Conservation (phyloP, 768 basidiomycete genomes). For the Auricularia cornea region DNA sequence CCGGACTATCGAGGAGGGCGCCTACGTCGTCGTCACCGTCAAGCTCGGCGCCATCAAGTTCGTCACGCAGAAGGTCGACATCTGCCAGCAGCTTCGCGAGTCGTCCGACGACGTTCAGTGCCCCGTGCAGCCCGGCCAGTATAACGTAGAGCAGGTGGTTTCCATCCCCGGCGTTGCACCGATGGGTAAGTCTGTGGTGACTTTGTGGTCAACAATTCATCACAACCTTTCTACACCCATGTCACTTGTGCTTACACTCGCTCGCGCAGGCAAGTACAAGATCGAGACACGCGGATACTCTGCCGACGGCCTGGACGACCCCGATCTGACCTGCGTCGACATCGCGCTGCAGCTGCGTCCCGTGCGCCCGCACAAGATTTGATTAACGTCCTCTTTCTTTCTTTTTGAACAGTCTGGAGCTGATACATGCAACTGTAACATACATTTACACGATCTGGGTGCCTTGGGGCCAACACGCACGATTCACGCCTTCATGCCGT, state of each 20-base stretch:
- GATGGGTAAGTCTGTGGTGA: conserved; percentile 12
- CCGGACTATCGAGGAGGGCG: conserved; percentile 73
- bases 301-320: conserved; percentile 38
- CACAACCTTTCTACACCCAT: too few relatives aligned
- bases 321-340: conserved; percentile 71
- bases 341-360: conserved; percentile 39
- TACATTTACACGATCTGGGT: too few relatives aligned
- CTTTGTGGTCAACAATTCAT: too few relatives aligned
- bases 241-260: too few relatives aligned
- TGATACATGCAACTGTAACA: too few relatives aligned
- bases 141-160: conserved; percentile 73
- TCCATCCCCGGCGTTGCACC: conserved; percentile 16
- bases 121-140: conserved; percentile 64
- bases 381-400: too few relatives aligned
- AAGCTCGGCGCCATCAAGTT: conserved; percentile 92
- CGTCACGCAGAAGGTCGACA: conserved; percentile 74
- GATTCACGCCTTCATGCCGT: too few relatives aligned
- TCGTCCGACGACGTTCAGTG: conserved; percentile 56
- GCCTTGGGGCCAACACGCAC: too few relatives aligned
- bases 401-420: too few relatives aligned
- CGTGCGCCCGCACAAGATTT: background rate
- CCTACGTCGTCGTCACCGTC: conserved; percentile 81
- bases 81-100: conserved; percentile 84
- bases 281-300: conserved; percentile 66
- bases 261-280: conserved; percentile 80